These are phyloP conservation scores for Colletotrichum tropicicola DNA, from an alignment of 2,329 filamentous ascomycete species.

Conservation along the genomic window DNA sequence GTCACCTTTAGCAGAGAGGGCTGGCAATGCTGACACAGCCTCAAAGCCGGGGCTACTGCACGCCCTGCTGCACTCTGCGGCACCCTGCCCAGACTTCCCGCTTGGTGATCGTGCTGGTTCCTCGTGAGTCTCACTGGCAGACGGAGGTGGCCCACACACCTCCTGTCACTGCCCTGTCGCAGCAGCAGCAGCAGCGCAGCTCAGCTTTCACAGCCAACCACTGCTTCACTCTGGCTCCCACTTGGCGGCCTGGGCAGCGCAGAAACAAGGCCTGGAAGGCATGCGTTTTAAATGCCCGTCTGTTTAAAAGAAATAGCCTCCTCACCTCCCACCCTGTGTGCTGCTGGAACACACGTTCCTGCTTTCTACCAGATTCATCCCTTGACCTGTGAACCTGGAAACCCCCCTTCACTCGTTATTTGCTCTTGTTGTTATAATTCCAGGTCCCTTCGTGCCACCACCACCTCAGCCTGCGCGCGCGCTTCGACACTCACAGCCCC, in stretches of 20 bases:
- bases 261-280: conserved; percentile 22
- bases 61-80: conserved; percentile 12
- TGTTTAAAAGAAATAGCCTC: conserved; percentile 25
- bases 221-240: conserved; percentile 8
- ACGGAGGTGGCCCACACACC: too few relatives aligned
- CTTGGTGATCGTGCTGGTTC: conserved; percentile 7
- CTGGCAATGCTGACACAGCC: conserved; percentile 33
- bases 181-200: background rate
- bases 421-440: conserved; percentile 2
- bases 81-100: conserved; percentile 6
- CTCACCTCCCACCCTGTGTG: conserved; percentile 5
- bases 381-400: conserved; percentile 9
- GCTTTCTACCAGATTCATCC: conserved; percentile 17
- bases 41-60: conserved; percentile 30
- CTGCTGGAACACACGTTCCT: conserved; percentile 5
- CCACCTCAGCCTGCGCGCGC: too few relatives aligned
- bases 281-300: conserved; percentile 16
- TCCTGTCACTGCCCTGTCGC: background rate
- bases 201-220: conserved; percentile 2
- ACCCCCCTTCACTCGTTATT: conserved; percentile 23
- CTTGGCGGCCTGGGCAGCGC: conserved; percentile 23
- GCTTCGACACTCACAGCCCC: conserved; percentile 10
- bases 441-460: background rate
- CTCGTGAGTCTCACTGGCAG: background rate
- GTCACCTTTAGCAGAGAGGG: background rate